Percentiles rank a stretch among this genome's conserved stretches.
Evolutionary conservation across 208 protist genomes (phyloP).

Genomic region (Trypanosoma avium): DNA sequence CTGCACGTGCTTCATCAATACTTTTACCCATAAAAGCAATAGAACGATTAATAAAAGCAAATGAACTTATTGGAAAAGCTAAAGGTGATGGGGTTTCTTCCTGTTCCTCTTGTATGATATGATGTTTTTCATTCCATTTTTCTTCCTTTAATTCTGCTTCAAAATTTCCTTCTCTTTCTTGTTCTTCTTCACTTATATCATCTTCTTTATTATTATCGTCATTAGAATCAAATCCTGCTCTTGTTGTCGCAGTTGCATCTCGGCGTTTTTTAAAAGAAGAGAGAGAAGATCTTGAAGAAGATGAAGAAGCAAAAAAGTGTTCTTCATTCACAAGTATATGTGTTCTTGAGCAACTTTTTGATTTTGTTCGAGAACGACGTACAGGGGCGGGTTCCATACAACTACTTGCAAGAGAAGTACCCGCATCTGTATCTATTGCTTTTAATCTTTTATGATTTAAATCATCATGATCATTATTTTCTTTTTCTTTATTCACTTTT

Average conservation of each 20-base stretch:
- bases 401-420: constrained; percentile 8
- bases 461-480: not conserved
- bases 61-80: not conserved
- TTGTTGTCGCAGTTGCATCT: too few relatives aligned
- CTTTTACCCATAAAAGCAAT: constrained; percentile 17
- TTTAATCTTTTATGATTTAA: not conserved
- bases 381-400: constrained; percentile 8
- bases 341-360: not conserved
- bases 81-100: too few relatives aligned
- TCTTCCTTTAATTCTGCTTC: too few relatives aligned
- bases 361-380: constrained; percentile 12
- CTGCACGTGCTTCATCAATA: not conserved
- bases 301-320: constrained; percentile 21
- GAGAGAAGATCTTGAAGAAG: too few relatives aligned
- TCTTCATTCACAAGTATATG: not conserved
- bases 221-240: too few relatives aligned
- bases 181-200: too few relatives aligned
- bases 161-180: too few relatives aligned
- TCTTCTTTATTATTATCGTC: too few relatives aligned
- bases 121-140: too few relatives aligned
- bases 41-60: not conserved
- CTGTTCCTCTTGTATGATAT: too few relatives aligned
- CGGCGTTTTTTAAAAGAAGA: constrained; percentile 1
- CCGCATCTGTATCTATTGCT: not conserved
- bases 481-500: not conserved